Evolutionary conservation across 2,329 filamentous ascomycete species (phyloP), one percentile per base, ranked within the genome.

Genomic region (Colletotrichum orbiculare): DNA sequence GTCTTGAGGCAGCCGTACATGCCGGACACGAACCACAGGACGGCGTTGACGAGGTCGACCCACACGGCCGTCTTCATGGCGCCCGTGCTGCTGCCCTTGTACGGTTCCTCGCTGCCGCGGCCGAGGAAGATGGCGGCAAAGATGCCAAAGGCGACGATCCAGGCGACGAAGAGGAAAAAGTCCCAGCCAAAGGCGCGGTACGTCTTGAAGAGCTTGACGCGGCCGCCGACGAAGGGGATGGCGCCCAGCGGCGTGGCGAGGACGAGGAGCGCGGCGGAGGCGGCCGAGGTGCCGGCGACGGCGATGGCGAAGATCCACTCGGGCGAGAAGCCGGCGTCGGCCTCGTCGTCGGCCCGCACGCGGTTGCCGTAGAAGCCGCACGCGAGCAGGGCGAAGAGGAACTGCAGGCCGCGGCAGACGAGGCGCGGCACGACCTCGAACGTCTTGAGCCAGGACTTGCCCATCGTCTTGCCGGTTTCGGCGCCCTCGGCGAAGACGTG

Each of bases 51-150:
- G 34, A 93, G 73, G 73, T 93, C 89, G 34, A 93, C 77, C 89
- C 90, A 93, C 3, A 92, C 90, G 2, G 90, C 89, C 66, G 85
- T 82, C 77, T 91, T 90, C 91, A 93, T 93, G 7, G 73, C 55
- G 4, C 72, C 67, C 0, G 79, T 80, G 66, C 74, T 80, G 48
- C 73, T 75, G 37, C 79, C 81, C 73, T 83, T 77, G 74, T 82
- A 83, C 45, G 75, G 71, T 39, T 81, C 78, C 62, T 89, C 83
- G 60, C 82, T 83, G 67, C 87, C 76, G 54, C 86, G 83, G 39
- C 82, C 75, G 64, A 93, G 86, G 77, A 90, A 94, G 78, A 92
- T 87, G 66, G 82, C 85, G 12, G 88, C 91, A 69, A 94, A 93
- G 64, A 91, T 84, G 35, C 90, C 91, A 73, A 93, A 93, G 3